Conservation (phyloP, 495 filamentous ascomycete species). For the Neurospora sp. region DNA sequence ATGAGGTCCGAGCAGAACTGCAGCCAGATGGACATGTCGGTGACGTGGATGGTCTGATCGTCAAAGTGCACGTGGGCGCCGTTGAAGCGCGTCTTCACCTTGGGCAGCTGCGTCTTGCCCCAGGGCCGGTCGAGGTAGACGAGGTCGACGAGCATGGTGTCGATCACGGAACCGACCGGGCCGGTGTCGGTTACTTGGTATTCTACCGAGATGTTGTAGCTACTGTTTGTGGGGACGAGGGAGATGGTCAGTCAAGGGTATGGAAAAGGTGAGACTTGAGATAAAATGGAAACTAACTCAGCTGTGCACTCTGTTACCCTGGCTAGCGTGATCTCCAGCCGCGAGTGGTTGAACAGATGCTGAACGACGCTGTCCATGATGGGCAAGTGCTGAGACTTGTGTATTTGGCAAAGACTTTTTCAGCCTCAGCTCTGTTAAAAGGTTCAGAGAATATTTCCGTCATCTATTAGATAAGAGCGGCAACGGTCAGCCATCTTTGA, state of each 20-base stretch:
- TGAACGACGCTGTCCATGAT: constrained; percentile 13
- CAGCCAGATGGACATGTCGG: constrained; percentile 10
- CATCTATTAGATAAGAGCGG: neutral
- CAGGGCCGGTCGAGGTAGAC: constrained; percentile 7
- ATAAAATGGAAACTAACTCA: constrained; percentile 9
- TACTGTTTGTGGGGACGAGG: neutral
- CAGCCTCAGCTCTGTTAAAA: neutral
- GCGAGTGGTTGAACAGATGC: constrained; percentile 9
- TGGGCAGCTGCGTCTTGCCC: constrained; percentile 19
- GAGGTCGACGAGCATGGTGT: constrained; percentile 23
- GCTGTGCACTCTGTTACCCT: constrained; percentile 11
- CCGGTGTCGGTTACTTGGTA: constrained; percentile 18
- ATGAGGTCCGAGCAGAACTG: constrained; percentile 16
- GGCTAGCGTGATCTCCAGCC: constrained; percentile 11
- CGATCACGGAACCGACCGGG: constrained; percentile 10
- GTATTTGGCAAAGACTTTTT: neutral
- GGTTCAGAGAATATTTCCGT: neutral
- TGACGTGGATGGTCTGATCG: constrained; percentile 18
- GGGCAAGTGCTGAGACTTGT: neutral
- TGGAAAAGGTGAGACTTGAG: constrained; percentile 2
- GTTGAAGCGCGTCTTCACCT: constrained; percentile 10
- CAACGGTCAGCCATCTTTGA: neutral
- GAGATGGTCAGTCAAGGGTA: neutral
- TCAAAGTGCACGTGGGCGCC: constrained; percentile 15
- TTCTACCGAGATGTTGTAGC: neutral